Percentiles rank a stretch among this genome's conserved stretches.
These are phyloP conservation scores for Astrephomene gubernaculifera DNA, from an alignment of 139 green algal species.

Conservation along the genomic window DNA sequence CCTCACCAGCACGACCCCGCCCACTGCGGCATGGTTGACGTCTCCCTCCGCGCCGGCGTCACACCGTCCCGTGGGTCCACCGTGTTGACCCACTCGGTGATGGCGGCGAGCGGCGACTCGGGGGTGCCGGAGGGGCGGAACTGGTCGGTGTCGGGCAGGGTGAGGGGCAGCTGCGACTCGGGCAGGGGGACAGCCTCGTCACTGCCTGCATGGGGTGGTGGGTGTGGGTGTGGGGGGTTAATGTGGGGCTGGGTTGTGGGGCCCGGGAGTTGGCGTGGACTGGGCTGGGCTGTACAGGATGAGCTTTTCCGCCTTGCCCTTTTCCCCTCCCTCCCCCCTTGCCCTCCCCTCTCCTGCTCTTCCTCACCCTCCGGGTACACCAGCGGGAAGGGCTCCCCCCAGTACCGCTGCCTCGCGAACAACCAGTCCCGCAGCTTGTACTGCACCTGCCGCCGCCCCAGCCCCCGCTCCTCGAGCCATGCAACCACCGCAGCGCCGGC, in stretches of 20 bases:
- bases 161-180: constrained; percentile 89
- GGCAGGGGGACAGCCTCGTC: constrained; percentile 71
- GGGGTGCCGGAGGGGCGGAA: constrained; percentile 92
- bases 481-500: constrained; percentile 44
- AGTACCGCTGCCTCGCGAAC: constrained; percentile 98
- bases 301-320: too few species aligned
- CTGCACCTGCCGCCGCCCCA: constrained; percentile 73
- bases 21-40: constrained; percentile 94
- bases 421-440: constrained; percentile 99
- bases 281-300: background rate
- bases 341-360: background rate
- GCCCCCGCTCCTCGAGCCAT: constrained; percentile 17
- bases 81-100: constrained; percentile 68
- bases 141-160: constrained; percentile 87
- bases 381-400: constrained; percentile 99
- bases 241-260: background rate
- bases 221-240: too few species aligned
- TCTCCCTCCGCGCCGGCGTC: constrained; percentile 78
- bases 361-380: constrained; percentile 61
- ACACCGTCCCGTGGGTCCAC: constrained; percentile 69
- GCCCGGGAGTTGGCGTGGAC: background rate
- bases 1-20: constrained; percentile 54
- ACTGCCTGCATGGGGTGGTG: background rate
- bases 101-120: constrained; percentile 89
- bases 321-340: background rate